Evolutionary conservation across 2,329 filamentous ascomycete species (phyloP), one percentile per base, ranked within the genome.

Genomic region (Talaromyces sp.): DNA sequence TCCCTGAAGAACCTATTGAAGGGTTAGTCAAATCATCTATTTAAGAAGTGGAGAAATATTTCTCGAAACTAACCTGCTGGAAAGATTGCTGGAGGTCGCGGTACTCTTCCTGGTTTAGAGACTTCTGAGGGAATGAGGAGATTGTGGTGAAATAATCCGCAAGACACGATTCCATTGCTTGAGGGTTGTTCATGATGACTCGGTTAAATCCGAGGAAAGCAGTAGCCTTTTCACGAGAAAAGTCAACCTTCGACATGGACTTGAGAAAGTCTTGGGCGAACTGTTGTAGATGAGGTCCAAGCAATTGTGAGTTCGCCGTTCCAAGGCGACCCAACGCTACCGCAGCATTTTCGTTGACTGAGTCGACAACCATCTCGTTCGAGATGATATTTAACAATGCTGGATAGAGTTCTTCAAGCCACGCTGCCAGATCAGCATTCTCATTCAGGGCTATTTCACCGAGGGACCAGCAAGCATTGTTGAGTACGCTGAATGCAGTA

Each of bases 391-490:
- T 85, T 44, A 92, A 85, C 31, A 96, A 86, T 44, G 89, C 87
- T 64, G 89, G 84, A 62, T 96, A 87, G 16, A 99, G 80, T 64
- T 89, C 85, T 27, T 90, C 87, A 9, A 92, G 85, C 72, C 89
- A 96, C 0, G 89, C 89, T 1, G 83, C 83, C 86, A 97, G 90
- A 59, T 84, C 86, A 33, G 82, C 80, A 64, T 88, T 86, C 67
- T 88, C 86, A 72, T 91, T 88, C 75, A 96, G 87, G 16, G 92
- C 87, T 64, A 98, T 95, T 79, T 99, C 95, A 50, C 95, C 95
- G 28, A 88, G 88, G 6, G 93, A 96, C 95, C 95, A 99, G 79
- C 94, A 98, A 27, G 95, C 94, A 73, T 99, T 99, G 83, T 98
- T 99, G 63, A 98, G 88, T 33, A 98, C 93, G 63, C 92, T 92